A percentile compares a stretch with the other conserved stretches of the same genome.
phyloP scores from a whole-genome alignment of 2,329 filamentous ascomycete species.

The Mycosphaerella arachidis region DNA sequence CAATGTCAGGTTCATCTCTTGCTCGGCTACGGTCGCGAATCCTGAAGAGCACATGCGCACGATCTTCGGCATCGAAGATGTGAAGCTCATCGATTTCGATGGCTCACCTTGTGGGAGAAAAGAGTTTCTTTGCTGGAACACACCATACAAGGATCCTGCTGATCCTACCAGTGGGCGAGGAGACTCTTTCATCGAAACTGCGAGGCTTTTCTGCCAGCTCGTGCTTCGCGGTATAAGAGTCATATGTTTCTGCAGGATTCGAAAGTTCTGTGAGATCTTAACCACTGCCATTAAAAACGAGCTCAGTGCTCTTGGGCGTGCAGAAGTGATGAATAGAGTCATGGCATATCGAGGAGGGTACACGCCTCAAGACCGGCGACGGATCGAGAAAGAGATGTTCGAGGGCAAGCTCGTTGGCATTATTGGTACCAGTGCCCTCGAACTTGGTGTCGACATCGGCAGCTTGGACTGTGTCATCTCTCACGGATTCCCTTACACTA shows the following conservation, averaged over 20 bases:
- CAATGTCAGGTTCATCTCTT: slow-evolving; percentile 84
- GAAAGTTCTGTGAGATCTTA: slow-evolving; percentile 82
- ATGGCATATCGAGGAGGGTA: slow-evolving; percentile 97
- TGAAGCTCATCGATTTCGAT: slow-evolving; percentile 80
- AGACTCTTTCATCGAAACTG: slow-evolving; percentile 78
- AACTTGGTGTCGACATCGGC: slow-evolving; percentile 93
- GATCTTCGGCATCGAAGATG: slow-evolving; percentile 83
- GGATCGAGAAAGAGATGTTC: slow-evolving; percentile 95
- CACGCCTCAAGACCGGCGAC: slow-evolving; percentile 79
- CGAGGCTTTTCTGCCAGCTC: slow-evolving; percentile 83
- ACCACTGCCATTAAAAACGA: slow-evolving; percentile 76
- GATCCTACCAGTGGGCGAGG: slow-evolving; percentile 84
- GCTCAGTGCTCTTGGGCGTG: slow-evolving; percentile 65
- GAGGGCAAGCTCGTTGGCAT: slow-evolving; percentile 90
- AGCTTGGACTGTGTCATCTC: slow-evolving; percentile 89
- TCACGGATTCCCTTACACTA: slow-evolving; percentile 91
- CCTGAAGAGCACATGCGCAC: slow-evolving; percentile 86
- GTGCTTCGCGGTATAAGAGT: slow-evolving; percentile 83
- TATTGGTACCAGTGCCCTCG: slow-evolving; percentile 86
- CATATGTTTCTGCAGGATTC: slow-evolving; percentile 85
- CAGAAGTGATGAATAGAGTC: slow-evolving; percentile 71
- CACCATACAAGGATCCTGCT: slow-evolving; percentile 81
- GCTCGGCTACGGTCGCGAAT: slow-evolving; percentile 93
- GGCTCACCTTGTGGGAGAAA: slow-evolving; percentile 89
- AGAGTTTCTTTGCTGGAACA: slow-evolving; percentile 97